Percentiles rank a stretch among this genome's conserved stretches.
These are phyloP conservation scores for Suillus plorans DNA, from an alignment of 768 basidiomycete species.

Conservation along the genomic window DNA sequence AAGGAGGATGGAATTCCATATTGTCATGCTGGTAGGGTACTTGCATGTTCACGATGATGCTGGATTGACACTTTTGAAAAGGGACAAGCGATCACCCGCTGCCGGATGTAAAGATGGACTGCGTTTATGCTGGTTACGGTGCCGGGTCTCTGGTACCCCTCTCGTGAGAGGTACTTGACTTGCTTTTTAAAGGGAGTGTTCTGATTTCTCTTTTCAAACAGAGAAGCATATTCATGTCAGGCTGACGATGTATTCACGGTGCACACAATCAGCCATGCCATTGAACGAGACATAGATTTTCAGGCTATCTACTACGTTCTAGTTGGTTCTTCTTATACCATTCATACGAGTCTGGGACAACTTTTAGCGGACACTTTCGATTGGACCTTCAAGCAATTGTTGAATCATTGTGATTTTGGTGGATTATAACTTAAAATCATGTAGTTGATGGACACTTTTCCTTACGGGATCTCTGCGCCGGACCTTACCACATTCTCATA, in stretches of 20 bases:
- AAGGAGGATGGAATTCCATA: constrained; percentile 12
- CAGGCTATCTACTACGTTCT: background rate
- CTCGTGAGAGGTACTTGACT: background rate
- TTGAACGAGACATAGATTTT: background rate
- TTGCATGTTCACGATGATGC: background rate
- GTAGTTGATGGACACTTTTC: no score
- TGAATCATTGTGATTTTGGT: no score
- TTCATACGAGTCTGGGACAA: no score
- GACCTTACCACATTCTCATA: no score
- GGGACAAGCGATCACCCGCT: constrained; percentile 16
- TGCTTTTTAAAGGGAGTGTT: no score
- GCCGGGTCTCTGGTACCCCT: background rate
- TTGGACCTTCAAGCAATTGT: no score
- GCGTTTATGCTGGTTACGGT: constrained; percentile 16
- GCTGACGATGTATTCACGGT: background rate
- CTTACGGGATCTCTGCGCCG: no score
- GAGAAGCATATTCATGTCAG: background rate
- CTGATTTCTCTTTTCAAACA: background rate
- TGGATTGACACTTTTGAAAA: background rate
- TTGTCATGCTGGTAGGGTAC: constrained; percentile 19
- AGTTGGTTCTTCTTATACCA: no score
- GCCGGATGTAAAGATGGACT: constrained; percentile 18
- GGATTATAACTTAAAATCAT: no score
- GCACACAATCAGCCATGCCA: background rate
- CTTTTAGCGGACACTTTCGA: no score